Conservation (phyloP, 371 early-diverging fungal genomes). For the Fennellomyces sp. region DNA sequence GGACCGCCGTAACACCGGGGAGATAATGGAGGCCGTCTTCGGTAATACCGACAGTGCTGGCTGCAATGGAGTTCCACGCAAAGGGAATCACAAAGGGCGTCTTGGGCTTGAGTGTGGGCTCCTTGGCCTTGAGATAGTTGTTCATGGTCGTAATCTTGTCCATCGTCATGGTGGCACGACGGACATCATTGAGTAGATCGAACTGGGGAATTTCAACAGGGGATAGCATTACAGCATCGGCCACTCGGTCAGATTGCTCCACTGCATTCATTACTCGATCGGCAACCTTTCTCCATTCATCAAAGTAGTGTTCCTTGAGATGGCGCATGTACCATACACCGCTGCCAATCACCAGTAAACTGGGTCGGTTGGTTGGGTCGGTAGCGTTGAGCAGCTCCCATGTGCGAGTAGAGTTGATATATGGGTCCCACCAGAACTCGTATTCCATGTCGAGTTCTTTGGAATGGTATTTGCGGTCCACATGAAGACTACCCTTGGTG, state of each 20-base stretch:
- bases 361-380: slow-evolving; percentile 28
- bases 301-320: slow-evolving; percentile 37
- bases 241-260: slow-evolving; percentile 19
- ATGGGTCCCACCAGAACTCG: slow-evolving; percentile 74
- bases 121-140: slow-evolving; percentile 38
- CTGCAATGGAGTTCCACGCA: slow-evolving; percentile 56
- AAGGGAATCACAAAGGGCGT: slow-evolving; percentile 49
- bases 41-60: slow-evolving; percentile 40
- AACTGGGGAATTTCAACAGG: slow-evolving; percentile 46
- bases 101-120: neutral
- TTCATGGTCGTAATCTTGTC: slow-evolving; percentile 61
- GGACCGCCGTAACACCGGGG: slow-evolving; percentile 40
- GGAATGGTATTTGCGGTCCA: slow-evolving; percentile 32
- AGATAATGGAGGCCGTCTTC: slow-evolving; percentile 69
- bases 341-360: slow-evolving; percentile 54
- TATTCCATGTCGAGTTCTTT: slow-evolving; percentile 33
- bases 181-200: slow-evolving; percentile 38
- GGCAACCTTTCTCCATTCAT: slow-evolving; percentile 51
- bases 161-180: slow-evolving; percentile 40
- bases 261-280: slow-evolving; percentile 38
- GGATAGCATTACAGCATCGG: slow-evolving; percentile 37
- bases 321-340: slow-evolving; percentile 67
- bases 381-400: slow-evolving; percentile 29
- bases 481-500: slow-evolving; percentile 36
- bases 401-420: slow-evolving; percentile 53